Base-by-base conservation (phyloP, 129 eudicot species). In the Artemisia argyi region DNA sequence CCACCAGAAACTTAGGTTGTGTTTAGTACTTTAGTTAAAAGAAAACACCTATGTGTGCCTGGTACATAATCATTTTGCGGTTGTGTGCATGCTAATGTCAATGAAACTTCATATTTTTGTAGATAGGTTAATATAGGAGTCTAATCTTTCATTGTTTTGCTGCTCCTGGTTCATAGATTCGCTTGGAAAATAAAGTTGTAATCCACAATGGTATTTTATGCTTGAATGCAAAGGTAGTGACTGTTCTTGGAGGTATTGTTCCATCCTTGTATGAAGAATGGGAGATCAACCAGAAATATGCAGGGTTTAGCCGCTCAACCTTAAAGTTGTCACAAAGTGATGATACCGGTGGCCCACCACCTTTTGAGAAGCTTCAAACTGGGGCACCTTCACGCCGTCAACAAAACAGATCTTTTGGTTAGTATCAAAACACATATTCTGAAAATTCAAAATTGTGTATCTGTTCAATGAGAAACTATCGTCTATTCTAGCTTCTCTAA, bases 241-340 rank as follows among this genome's bases (percentile, higher is more conserved):
- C 86, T 70, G 81, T 89, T 64, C 72, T 92, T 65, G 98, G 98
- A 73, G 98, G 98, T 58, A 67, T 87, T 62, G 98, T 92, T 84
- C 89, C 82, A 78, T 81, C 98, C 15, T 82, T 92, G 44, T 87
- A 79, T 74, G 96, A 92, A 78, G 98, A 92, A 80, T 92, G 98
- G 98, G 86, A 92, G 75, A 83, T 89, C 88, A 89, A 92, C 89
- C 86, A 86, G 78, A 89, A 89, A 69, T 92, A 83, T 75, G 79
- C 91, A 47, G 96, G 91, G 28, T 85, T 85, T 80, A 75, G 95
- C 3, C 96, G 96, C 16, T 65, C 87, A 62, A 79, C 84, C 61
- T 26, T 80, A 67, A 79, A 77, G 71, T 20, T 18, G 61, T 76
- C 86, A 61, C 76, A 78, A 52, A 87, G 79, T 56, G 83, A 78